These are phyloP conservation scores for Cucurbita argyrosperma DNA, from an alignment of 306 rosid species.

Conservation along the genomic window DNA sequence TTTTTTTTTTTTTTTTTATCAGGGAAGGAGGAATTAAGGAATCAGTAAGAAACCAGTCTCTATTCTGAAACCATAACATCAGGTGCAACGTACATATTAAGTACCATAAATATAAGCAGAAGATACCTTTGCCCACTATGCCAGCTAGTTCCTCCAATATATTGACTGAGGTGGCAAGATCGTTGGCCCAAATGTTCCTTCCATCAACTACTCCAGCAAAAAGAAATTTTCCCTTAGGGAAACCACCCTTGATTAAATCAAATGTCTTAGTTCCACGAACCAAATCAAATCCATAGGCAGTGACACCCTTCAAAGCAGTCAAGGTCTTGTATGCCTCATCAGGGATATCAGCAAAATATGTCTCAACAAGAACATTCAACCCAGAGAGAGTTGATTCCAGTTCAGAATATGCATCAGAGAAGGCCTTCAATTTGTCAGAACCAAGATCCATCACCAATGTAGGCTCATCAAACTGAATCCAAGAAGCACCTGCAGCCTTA, in stretches of 20 bases:
- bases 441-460: conserved; percentile 57
- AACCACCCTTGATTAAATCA: conserved; percentile 53
- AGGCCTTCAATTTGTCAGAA: conserved; percentile 50
- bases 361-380: conserved; percentile 47
- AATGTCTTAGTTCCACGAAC: conserved; percentile 68
- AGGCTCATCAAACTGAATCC: conserved; percentile 85
- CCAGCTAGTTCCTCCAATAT: conserved; percentile 39
- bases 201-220: conserved; percentile 92
- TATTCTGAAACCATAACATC: not conserved
- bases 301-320: conserved; percentile 56
- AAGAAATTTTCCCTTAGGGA: conserved; percentile 56
- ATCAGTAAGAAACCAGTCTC: not conserved
- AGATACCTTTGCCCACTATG: conserved; percentile 54
- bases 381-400: conserved; percentile 56
- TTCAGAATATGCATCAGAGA: conserved; percentile 39
- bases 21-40: not conserved
- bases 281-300: conserved; percentile 67
- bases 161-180: conserved; percentile 44
- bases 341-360: conserved; percentile 65
- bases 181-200: conserved; percentile 75
- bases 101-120: not conserved
- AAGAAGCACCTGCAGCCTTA: conserved; percentile 69
- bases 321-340: conserved; percentile 53
- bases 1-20: not conserved
- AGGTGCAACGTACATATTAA: too few relatives aligned